These are phyloP conservation scores for Cutaneotrichosporon daszewskae DNA, from an alignment of 1,284 basidiomycete genomes.

Conservation along the genomic window DNA sequence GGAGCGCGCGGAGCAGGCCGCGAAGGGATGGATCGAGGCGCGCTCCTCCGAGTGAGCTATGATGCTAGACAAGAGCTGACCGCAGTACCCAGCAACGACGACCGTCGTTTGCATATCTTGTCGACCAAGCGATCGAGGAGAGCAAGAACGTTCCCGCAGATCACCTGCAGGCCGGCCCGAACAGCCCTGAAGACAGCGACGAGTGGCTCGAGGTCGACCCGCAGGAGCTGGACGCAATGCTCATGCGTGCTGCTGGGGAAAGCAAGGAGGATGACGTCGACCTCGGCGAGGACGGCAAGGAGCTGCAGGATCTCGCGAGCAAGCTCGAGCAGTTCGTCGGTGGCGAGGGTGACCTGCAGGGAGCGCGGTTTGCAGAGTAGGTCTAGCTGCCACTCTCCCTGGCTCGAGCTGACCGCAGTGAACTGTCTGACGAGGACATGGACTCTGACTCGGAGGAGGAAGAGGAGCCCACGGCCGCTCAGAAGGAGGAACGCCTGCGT, in stretches of 20 bases:
- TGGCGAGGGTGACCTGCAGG: constrained; percentile 76
- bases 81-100: constrained; percentile 49
- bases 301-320: constrained; percentile 66
- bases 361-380: constrained; percentile 81
- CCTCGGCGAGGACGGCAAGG: constrained; percentile 54
- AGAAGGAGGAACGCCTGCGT: constrained; percentile 35
- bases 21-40: constrained; percentile 59
- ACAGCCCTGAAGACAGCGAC: constrained; percentile 36
- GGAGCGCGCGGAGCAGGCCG: constrained; percentile 64
- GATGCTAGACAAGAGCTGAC: background rate
- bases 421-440: constrained; percentile 50
- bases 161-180: constrained; percentile 9
- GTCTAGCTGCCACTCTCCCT: constrained; percentile 45
- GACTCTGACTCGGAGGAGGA: constrained; percentile 24
- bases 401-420: constrained; percentile 19
- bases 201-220: constrained; percentile 44
- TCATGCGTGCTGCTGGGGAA: constrained; percentile 26
- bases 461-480: constrained; percentile 35
- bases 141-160: constrained; percentile 7
- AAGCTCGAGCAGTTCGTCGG: constrained; percentile 83
- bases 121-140: constrained; percentile 57
- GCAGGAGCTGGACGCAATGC: constrained; percentile 44
- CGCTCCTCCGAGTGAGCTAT: constrained; percentile 62
- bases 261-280: constrained; percentile 24
- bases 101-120: constrained; percentile 65